Evolutionary conservation across 2,329 filamentous ascomycete species (phyloP).

Genomic region (Beauveria sp.): DNA sequence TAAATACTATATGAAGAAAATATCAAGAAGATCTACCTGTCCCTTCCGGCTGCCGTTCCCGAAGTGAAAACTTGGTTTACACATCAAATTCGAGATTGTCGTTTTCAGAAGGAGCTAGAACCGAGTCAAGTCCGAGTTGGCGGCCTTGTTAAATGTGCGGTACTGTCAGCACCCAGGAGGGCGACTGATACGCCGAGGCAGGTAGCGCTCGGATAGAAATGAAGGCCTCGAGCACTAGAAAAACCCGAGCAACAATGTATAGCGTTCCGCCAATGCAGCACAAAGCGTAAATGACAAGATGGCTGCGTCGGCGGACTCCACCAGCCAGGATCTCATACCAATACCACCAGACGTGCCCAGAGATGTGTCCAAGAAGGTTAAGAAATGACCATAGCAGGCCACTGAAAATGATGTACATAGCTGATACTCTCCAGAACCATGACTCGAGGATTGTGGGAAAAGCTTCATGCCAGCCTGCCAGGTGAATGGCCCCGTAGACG

Average conservation of each 20-base stretch:
- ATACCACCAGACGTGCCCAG: conserved; percentile 5
- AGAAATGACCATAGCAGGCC: conserved; percentile 9
- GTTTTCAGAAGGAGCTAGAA: too few relatives aligned
- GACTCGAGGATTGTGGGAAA: conserved; percentile 3
- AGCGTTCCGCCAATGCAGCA: conserved; percentile 5
- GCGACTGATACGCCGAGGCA: conserved; percentile 7
- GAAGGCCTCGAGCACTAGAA: conserved; percentile 9
- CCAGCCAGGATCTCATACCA: conserved; percentile 10
- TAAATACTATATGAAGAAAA: too few relatives aligned
- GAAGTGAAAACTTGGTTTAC: too few relatives aligned
- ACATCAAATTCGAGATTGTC: too few relatives aligned
- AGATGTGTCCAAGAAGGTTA: conserved; percentile 8
- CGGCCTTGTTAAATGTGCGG: background rate
- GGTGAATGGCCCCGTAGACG: background rate
- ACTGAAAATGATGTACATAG: conserved; percentile 7
- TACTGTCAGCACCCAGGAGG: background rate
- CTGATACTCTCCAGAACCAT: conserved; percentile 10
- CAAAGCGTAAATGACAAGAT: conserved; percentile 1
- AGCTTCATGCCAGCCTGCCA: background rate
- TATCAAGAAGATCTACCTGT: too few relatives aligned
- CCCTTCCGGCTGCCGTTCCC: too few relatives aligned
- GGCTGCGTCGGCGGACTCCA: background rate
- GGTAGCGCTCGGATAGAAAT: conserved; percentile 8
- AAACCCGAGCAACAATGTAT: conserved; percentile 5
- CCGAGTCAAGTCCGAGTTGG: too few relatives aligned